Evolutionary conservation across 495 filamentous ascomycete genomes (phyloP).

Genomic region (Paragyromitra xinjiangensis): DNA sequence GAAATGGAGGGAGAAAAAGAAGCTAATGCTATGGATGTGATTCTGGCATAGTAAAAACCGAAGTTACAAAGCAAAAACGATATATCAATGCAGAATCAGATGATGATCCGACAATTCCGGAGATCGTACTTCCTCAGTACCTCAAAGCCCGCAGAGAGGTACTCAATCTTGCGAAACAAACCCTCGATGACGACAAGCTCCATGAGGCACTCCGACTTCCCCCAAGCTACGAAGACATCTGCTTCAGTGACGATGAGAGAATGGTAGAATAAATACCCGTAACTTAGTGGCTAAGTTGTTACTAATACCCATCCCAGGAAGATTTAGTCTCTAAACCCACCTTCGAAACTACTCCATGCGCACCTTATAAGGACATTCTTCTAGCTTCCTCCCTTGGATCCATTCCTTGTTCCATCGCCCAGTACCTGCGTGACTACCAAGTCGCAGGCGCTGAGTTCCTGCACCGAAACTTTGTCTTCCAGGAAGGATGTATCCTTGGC

Average conservation of each 20-base stretch:
- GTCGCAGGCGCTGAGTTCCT: constrained; percentile 84
- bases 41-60: constrained; percentile 8
- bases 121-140: constrained; percentile 31
- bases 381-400: constrained; percentile 80
- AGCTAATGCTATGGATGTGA: constrained; percentile 19
- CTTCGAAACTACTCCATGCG: constrained; percentile 62
- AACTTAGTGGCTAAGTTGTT: neutral
- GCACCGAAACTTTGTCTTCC: constrained; percentile 89
- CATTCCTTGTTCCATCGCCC: constrained; percentile 89
- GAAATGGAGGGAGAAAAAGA: neutral
- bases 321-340: constrained; percentile 70
- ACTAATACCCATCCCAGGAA: constrained; percentile 61
- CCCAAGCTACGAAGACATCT: constrained; percentile 79
- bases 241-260: constrained; percentile 86
- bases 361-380: constrained; percentile 74
- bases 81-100: constrained; percentile 8
- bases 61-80: constrained; percentile 14
- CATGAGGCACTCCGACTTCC: constrained; percentile 76
- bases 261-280: constrained; percentile 53
- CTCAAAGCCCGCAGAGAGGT: constrained; percentile 59
- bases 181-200: constrained; percentile 66
- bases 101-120: constrained; percentile 16
- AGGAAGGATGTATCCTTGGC: constrained; percentile 87
- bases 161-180: constrained; percentile 65
- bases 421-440: constrained; percentile 93